phyloP scores from a whole-genome alignment of 345 rosid species.

The Salix viminalis region DNA sequence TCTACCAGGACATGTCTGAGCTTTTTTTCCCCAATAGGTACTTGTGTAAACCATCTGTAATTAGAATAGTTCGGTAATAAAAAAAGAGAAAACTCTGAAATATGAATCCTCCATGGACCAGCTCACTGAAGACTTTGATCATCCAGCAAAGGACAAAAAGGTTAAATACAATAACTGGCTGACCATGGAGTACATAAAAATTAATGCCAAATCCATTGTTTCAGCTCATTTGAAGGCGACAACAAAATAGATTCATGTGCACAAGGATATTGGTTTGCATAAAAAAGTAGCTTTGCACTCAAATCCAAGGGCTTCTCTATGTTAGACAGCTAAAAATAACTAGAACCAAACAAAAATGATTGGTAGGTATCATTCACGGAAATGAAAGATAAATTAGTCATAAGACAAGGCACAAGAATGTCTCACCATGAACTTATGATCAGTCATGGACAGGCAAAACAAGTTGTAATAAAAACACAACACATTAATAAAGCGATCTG shows the following conservation, averaged over 20 bases:
- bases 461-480: neutral
- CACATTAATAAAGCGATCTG: neutral
- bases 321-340: slow-evolving; percentile 6
- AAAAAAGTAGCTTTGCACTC: neutral
- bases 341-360: neutral
- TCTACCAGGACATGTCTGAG: neutral
- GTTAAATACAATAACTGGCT: neutral
- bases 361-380: neutral
- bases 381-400: neutral
- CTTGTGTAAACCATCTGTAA: neutral
- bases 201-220: slow-evolving; percentile 6
- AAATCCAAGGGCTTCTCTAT: slow-evolving; percentile 8
- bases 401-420: neutral
- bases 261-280: slow-evolving; percentile 3
- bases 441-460: neutral
- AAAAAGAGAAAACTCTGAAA: neutral
- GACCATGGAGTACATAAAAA: neutral
- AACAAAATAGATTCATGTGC: slow-evolving; percentile 1
- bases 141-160: neutral
- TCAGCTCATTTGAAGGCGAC: slow-evolving; percentile 6
- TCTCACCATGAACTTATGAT: neutral
- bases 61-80: neutral
- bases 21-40: neutral
- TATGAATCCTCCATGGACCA: neutral
- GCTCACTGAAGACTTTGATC: neutral